phyloP scores from a whole-genome alignment of 768 basidiomycete genomes.

The Erythrobasidium yunnanense region DNA sequence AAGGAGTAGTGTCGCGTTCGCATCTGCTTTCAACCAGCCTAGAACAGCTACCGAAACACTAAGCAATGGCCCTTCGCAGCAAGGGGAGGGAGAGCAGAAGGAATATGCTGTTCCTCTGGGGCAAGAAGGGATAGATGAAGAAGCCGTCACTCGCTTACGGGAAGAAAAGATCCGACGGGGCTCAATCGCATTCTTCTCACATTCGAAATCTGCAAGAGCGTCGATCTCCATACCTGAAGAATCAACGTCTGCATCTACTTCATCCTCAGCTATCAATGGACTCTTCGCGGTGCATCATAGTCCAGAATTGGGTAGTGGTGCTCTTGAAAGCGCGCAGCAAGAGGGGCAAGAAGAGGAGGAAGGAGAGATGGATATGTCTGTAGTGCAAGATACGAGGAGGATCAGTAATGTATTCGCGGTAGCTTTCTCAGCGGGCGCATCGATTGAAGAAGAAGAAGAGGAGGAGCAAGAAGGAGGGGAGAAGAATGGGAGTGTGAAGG shows the following conservation, averaged over 20 bases:
- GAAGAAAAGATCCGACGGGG: background rate
- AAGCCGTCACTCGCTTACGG: background rate
- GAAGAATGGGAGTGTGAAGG: background rate
- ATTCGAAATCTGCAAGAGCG: background rate
- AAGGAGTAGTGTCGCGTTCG: background rate
- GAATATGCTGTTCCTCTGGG: slow-evolving; percentile 17
- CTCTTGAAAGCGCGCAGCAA: background rate
- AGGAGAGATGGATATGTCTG: slow-evolving; percentile 20
- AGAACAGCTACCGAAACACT: background rate
- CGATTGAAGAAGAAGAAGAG: slow-evolving; percentile 5
- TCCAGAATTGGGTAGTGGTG: background rate
- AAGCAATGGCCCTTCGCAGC: background rate
- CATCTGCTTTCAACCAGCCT: no score
- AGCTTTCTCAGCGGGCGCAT: slow-evolving; percentile 4
- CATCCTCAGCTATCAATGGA: background rate
- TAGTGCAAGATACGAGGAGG: slow-evolving; percentile 25
- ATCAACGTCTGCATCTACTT: no score
- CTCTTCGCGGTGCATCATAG: background rate
- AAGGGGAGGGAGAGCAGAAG: background rate
- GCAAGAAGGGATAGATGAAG: slow-evolving; percentile 14
- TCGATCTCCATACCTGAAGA: no score
- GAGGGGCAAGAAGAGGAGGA: slow-evolving; percentile 15
- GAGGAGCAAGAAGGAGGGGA: slow-evolving; percentile 16
- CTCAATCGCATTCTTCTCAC: slow-evolving; percentile 11
- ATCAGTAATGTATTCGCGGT: slow-evolving; percentile 18